Conservation (phyloP, 1,284 basidiomycete species). For the Dichomitus squalens region DNA sequence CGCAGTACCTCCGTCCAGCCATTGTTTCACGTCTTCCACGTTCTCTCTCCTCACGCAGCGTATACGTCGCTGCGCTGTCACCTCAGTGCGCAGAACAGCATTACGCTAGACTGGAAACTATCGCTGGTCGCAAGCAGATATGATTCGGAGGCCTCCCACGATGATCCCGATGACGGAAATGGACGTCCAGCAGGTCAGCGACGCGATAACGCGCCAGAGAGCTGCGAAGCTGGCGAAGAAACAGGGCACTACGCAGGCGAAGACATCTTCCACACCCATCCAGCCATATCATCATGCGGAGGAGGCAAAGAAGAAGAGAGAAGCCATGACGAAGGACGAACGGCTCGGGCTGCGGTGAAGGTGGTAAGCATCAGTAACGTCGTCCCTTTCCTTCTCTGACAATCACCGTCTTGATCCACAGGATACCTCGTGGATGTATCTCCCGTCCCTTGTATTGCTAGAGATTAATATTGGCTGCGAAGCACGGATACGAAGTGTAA, state of each 20-base stretch:
- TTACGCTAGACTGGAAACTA: neutral
- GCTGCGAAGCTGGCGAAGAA: conserved; percentile 35
- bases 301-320: conserved; percentile 39
- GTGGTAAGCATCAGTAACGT: no score
- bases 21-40: conserved; percentile 20
- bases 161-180: conserved; percentile 71
- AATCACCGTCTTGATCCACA: no score
- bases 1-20: neutral
- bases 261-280: conserved; percentile 1
- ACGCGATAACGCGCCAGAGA: conserved; percentile 58
- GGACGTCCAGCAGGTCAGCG: conserved; percentile 75
- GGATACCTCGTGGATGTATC: no score
- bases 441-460: no score
- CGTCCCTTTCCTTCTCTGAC: no score
- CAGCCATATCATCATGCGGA: conserved; percentile 35
- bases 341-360: conserved; percentile 36
- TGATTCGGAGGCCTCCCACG: conserved; percentile 78
- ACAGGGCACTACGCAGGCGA: conserved; percentile 15
- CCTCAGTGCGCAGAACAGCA: neutral
- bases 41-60: conserved; percentile 12
- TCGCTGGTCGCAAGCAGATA: conserved; percentile 29
- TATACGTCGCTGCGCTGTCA: neutral
- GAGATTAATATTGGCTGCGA: no score
- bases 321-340: conserved; percentile 39
- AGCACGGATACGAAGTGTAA: no score